Evolutionary conservation across 2,329 filamentous ascomycete genomes (phyloP).

Genomic region (Trichoderma guizhouense): DNA sequence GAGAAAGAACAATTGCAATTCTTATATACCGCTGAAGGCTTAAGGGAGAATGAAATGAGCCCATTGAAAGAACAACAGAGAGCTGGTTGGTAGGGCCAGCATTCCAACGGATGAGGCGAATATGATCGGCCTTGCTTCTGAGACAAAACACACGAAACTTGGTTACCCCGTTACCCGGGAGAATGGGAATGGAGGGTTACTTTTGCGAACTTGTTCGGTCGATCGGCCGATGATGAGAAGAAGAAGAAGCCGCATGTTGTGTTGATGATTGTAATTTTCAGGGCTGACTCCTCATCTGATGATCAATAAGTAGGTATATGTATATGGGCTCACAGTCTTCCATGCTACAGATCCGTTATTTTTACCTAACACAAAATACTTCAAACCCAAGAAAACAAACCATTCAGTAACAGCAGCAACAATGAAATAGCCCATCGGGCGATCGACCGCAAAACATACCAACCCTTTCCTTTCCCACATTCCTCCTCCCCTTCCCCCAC

Average conservation of each 20-base stretch:
- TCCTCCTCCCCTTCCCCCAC: not conserved
- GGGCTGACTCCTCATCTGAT: not conserved
- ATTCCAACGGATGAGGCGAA: conserved; percentile 9
- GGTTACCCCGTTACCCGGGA: not conserved
- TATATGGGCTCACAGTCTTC: not conserved
- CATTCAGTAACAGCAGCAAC: not conserved
- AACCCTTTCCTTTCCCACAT: not conserved
- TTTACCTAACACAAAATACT: not conserved
- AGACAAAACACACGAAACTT: not conserved
- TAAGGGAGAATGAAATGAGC: not conserved
- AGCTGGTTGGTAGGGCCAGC: not conserved
- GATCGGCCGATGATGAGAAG: not conserved
- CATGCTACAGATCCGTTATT: not conserved
- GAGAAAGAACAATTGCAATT: not conserved
- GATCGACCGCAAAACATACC: not conserved
- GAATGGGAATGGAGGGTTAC: not conserved
- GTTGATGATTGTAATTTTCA: not conserved
- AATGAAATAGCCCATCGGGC: not conserved
- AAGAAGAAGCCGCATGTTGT: not conserved
- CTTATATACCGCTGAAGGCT: not conserved
- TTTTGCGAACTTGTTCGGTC: not conserved
- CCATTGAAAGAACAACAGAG: not conserved
- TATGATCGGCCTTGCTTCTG: not conserved
- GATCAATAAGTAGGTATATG: not conserved
- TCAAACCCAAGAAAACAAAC: not conserved